Evolutionary conservation across 768 basidiomycete species (phyloP), one percentile per base, ranked within the genome.

Genomic region (Tulasnella sp.): DNA sequence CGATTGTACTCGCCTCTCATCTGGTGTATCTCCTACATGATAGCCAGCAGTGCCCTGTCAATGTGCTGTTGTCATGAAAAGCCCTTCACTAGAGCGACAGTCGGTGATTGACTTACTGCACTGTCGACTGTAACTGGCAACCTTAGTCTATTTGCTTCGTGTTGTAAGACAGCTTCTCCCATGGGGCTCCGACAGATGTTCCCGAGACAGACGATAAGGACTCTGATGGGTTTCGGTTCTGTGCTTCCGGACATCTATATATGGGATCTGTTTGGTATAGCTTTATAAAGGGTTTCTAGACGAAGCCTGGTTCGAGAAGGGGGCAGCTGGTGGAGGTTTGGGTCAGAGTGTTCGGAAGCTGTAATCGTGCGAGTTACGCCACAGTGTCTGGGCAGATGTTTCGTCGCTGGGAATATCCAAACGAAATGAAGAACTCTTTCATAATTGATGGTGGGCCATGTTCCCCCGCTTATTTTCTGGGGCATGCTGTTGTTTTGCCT

Each of bases 181-280:
- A 81, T 81, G 5, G 81, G 80, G 12, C 81, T 81, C 16, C 81
- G 22, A 37, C 81, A 81, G 11, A 81, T 81, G 80, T 81, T 81
- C 20, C 81, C 81, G 14, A 81, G 72, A 41, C 81, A 81, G 24
- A 81, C 81, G 3, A 81, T 41, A 37, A 81, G 81, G 9, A 81
- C 81, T 48, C 60, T 31, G 60, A 79, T 31, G 28, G 76, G 76
- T 22, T 77, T 77, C 40, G 34, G 41, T n/a, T 77, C 50, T 50
- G 7, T 1, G 31, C 42, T 75, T 34, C 24, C 46, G 31, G 40
- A 75, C 41, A 42, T 42, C 9, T 42, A 42, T 42, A 9, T 42
- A 9, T 42, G 42, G 42, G 7, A 42, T 3, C 3, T 8, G 12
- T 42, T 14, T 42, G 42, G 42, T 42, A 42, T 42, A 42, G 42